phyloP scores from a whole-genome alignment of 495 filamentous ascomycete species.

The Lasiosphaeris hirsuta region DNA sequence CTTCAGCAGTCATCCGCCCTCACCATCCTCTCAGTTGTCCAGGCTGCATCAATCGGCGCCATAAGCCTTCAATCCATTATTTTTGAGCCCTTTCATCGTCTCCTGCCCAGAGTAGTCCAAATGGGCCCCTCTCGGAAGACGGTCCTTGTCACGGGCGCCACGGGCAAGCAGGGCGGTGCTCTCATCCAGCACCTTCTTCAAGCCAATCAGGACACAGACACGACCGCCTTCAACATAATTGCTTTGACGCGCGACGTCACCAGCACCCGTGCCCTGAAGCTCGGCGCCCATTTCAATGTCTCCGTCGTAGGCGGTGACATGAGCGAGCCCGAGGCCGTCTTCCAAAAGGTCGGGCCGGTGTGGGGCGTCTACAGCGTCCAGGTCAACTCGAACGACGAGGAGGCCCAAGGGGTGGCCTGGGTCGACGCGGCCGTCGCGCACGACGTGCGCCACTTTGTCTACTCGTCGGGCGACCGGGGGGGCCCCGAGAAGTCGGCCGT shows the following conservation, averaged over 20 bases:
- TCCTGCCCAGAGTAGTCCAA: neutral
- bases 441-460: slow-evolving; percentile 39
- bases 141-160: slow-evolving; percentile 61
- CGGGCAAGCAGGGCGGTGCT: slow-evolving; percentile 63
- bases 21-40: too few species aligned
- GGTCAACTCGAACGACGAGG: slow-evolving; percentile 14
- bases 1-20: too few species aligned
- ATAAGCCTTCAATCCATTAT: too few species aligned
- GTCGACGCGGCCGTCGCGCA: slow-evolving; percentile 60
- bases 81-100: neutral
- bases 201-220: neutral
- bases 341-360: slow-evolving; percentile 44
- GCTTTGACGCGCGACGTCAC: slow-evolving; percentile 57
- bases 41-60: too few species aligned
- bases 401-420: slow-evolving; percentile 12
- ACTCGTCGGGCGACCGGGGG: slow-evolving; percentile 22
- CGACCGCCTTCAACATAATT: slow-evolving; percentile 16
- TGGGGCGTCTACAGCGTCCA: slow-evolving; percentile 52
- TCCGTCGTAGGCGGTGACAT: slow-evolving; percentile 53
- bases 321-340: slow-evolving; percentile 45
- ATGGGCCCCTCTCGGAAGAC: slow-evolving; percentile 17
- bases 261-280: slow-evolving; percentile 48
- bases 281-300: slow-evolving; percentile 36
- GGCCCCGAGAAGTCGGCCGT: slow-evolving; percentile 17
- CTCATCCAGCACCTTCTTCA: slow-evolving; percentile 44